Evolutionary conservation across 2,329 filamentous ascomycete genomes (phyloP), one percentile per base, ranked within the genome.

Genomic region (Gremmenia infestans): DNA sequence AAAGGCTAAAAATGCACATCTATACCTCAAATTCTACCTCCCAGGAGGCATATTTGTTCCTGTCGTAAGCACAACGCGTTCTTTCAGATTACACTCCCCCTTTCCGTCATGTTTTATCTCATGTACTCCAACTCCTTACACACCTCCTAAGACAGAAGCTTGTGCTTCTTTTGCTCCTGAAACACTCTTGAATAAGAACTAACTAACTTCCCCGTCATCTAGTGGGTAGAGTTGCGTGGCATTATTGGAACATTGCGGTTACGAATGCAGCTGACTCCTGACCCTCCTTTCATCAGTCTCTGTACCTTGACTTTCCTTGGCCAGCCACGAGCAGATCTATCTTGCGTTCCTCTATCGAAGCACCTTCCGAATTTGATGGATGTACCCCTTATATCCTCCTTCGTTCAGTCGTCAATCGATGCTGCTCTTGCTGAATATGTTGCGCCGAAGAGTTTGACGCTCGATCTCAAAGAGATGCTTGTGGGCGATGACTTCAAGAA

Each of bases 401-500:
- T 91, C 62, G 87, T 91, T 2, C 87, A 91, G 63, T 86, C 83
- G 0, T 82, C 86, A 1, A 83, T 91, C 50, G 86, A 89, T 62
- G 86, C 88, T 1, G 87, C 88, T 0, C 77, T 89, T 66, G 84
- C 86, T 0, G 82, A 89, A 67, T 91, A 90, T 60, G 88, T 91
- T 1, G 87, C 88, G 0, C 88, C 88, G 0, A 89, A 89, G 72
- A 88, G 84, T 54, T 72, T 90, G 52, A 89, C 87, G 0, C 74
- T 91, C 5, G 84, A 91, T 67, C 73, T 91, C 36, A 88, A 89
- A 68, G 86, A 89, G 57, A 90, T 90, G 84, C 78, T 91, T 12
- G 79, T 88, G 7, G 88, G 88, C 4, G 87, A 89, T 56, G 87
- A 91, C 64, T 90, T 87, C 74, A 91, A 90, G 70, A 89, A 89